Evolutionary conservation across 2,329 filamentous ascomycete species (phyloP).

Genomic region (Aspergillus phoenicis): DNA sequence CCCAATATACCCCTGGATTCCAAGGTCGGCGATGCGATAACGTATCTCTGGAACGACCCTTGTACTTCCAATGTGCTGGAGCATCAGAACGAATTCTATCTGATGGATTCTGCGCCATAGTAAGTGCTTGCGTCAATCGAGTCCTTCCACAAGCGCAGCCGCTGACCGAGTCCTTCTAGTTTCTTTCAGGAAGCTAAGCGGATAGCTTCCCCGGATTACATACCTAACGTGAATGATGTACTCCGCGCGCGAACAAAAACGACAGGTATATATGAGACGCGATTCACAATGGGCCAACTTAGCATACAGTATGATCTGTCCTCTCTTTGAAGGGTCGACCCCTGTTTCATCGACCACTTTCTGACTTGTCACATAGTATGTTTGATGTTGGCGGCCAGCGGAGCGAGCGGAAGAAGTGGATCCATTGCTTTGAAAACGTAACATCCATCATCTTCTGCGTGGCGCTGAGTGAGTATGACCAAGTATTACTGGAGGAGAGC

Average conservation of each 20-base stretch:
- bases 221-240: slow-evolving; percentile 92
- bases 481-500: slow-evolving; percentile 93
- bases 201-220: slow-evolving; percentile 82
- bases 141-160: slow-evolving; percentile 22
- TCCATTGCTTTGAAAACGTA: slow-evolving; percentile 99
- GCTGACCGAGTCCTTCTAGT: slow-evolving; percentile 53
- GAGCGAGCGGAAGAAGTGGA: slow-evolving; percentile 99
- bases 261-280: slow-evolving; percentile 97
- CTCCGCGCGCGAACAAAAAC: slow-evolving; percentile 95
- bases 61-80: slow-evolving; percentile 82
- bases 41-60: slow-evolving; percentile 86
- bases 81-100: slow-evolving; percentile 94
- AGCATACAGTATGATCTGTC: slow-evolving; percentile 86
- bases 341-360: slow-evolving; percentile 22
- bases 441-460: slow-evolving; percentile 99
- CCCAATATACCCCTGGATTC: slow-evolving; percentile 81
- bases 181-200: slow-evolving; percentile 93
- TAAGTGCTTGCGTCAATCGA: slow-evolving; percentile 53
- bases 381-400: slow-evolving; percentile 97
- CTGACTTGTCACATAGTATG: slow-evolving; percentile 66
- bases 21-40: slow-evolving; percentile 79
- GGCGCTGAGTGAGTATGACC: slow-evolving; percentile 95
- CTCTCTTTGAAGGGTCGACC: slow-evolving; percentile 1
- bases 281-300: slow-evolving; percentile 97
- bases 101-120: slow-evolving; percentile 99